Conservation (phyloP, 225 moss, liverwort and hornwort genomes). For the Polytrichum commune region DNA sequence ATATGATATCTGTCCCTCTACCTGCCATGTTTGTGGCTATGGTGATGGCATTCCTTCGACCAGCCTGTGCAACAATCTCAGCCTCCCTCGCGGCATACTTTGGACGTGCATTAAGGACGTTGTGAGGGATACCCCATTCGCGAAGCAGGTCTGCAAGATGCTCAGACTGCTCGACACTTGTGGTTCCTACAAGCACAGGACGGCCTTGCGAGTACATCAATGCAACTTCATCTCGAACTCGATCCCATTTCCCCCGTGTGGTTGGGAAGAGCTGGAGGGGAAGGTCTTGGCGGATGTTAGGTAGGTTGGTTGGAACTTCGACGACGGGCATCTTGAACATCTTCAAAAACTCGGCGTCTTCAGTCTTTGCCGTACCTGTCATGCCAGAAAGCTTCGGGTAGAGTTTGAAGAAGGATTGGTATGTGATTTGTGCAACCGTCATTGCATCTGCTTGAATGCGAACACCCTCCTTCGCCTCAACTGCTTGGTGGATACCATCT, state of each 20-base stretch:
- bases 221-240: slow-evolving; percentile 87
- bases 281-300: slow-evolving; percentile 81
- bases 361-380: slow-evolving; percentile 98
- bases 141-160: slow-evolving; percentile 81
- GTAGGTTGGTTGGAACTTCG: slow-evolving; percentile 89
- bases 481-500: slow-evolving; percentile 97
- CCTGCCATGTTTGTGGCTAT: slow-evolving; percentile 99
- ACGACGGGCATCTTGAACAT: slow-evolving; percentile 99
- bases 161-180: slow-evolving; percentile 98
- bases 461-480: slow-evolving; percentile 93
- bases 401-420: slow-evolving; percentile 97
- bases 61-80: slow-evolving; percentile 97
- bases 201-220: slow-evolving; percentile 77
- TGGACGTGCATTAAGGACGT: slow-evolving; percentile 93
- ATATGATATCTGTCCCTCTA: slow-evolving; percentile 92
- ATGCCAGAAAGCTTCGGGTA: slow-evolving; percentile 96
- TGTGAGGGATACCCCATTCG: slow-evolving; percentile 94
- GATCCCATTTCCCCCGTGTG: slow-evolving; percentile 92
- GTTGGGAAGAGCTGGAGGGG: slow-evolving; percentile 59
- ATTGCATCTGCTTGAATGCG: slow-evolving; percentile 90
- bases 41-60: slow-evolving; percentile 91
- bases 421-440: slow-evolving; percentile 97
- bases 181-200: slow-evolving; percentile 94
- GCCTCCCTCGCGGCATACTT: slow-evolving; percentile 99
- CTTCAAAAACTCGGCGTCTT: slow-evolving; percentile 88